These are phyloP conservation scores for Trebouxia sp. DNA, from an alignment of 139 green algal species.

Conservation along the genomic window DNA sequence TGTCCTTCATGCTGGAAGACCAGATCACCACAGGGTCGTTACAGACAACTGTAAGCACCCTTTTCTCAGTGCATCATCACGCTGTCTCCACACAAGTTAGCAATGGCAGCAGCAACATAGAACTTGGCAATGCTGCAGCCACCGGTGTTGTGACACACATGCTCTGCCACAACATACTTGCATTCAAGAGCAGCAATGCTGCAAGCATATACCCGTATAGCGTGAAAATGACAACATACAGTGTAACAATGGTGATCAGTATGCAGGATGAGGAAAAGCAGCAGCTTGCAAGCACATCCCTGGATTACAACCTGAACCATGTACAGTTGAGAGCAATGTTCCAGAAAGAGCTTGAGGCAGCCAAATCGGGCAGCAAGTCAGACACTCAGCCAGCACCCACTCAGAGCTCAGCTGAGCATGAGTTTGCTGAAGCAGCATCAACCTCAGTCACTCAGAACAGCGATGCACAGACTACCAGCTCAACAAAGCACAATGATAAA, in stretches of 20 bases:
- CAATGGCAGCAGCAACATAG: no score
- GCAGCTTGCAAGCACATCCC: conserved; percentile 56
- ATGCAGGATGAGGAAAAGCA: conserved; percentile 66
- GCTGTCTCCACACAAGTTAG: no score
- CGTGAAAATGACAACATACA: no score
- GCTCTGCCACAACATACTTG: no score
- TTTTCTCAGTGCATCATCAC: neutral
- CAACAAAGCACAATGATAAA: no score
- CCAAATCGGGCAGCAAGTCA: neutral
- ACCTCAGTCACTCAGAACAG: no score
- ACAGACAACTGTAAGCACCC: conserved; percentile 11
- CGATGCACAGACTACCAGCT: no score
- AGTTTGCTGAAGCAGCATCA: no score
- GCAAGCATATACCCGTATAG: no score
- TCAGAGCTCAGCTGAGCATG: neutral
- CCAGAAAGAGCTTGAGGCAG: conserved; percentile 61
- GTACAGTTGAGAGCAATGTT: conserved; percentile 80
- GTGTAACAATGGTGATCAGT: conserved; percentile 62
- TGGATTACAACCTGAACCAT: conserved; percentile 75
- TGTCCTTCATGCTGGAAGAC: conserved; percentile 65
- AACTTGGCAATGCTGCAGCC: no score
- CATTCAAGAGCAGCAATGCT: no score
- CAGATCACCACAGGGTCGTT: conserved; percentile 50
- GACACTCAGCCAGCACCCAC: neutral
- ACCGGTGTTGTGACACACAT: no score